Evolutionary conservation across 495 filamentous ascomycete genomes (phyloP).

Genomic region (Hyaloscypha variabilis): DNA sequence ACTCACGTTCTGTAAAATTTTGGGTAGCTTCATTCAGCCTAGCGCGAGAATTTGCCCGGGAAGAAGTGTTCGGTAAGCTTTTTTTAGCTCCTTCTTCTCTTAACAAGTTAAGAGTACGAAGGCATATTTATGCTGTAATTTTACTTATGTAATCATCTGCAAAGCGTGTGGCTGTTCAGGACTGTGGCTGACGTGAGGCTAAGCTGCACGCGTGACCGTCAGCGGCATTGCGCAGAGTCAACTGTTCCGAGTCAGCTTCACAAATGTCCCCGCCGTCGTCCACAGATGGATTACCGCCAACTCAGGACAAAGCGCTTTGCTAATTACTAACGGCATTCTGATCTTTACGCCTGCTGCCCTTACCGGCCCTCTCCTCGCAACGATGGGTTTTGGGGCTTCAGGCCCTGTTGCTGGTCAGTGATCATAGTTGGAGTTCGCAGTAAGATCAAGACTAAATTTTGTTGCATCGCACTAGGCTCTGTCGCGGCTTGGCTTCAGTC

Average conservation of each 20-base stretch:
- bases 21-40: too few relatives aligned
- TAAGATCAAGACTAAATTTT: slow-evolving; percentile 26
- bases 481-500: slow-evolving; percentile 32
- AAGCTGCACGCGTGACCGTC: too few relatives aligned
- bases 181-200: too few relatives aligned
- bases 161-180: slow-evolving; percentile 3
- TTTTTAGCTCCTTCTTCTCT: too few relatives aligned
- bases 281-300: slow-evolving; percentile 20
- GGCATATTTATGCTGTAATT: too few relatives aligned
- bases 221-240: slow-evolving; percentile 17
- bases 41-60: too few relatives aligned
- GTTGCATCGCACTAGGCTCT: slow-evolving; percentile 27
- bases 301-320: slow-evolving; percentile 22
- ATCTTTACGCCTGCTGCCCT: slow-evolving; percentile 26
- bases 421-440: slow-evolving; percentile 21
- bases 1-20: too few relatives aligned
- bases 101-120: too few relatives aligned
- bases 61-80: too few relatives aligned
- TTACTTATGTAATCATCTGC: slow-evolving; percentile 6
- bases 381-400: slow-evolving; percentile 23
- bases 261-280: slow-evolving; percentile 21
- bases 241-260: slow-evolving; percentile 15
- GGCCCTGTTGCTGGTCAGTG: slow-evolving; percentile 26
- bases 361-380: slow-evolving; percentile 24
- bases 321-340: slow-evolving; percentile 23